Base-by-base conservation (phyloP, 352 stramenopile species). In the Globisporangium spinosum region DNA sequence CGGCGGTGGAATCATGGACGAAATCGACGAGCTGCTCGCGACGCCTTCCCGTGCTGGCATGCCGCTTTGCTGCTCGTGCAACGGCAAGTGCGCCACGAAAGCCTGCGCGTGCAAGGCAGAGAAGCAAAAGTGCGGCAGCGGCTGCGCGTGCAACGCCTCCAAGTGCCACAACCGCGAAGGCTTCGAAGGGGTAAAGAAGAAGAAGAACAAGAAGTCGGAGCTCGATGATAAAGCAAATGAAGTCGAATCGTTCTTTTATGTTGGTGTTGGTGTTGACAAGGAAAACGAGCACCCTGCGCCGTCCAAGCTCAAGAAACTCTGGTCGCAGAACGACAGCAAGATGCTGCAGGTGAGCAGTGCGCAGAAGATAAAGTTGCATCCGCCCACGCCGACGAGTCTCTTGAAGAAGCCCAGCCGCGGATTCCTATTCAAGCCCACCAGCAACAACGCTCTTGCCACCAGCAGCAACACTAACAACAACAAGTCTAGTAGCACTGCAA, bases 61-160 rank as follows among this genome's bases (percentile, higher is more conserved):
- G 25, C 77, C 51, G 23, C 64, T 76, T 15, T 91, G 83, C 40
- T 93, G 85, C 47, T 78, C 72, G 8, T 93, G 87, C 62, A 79
- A 81, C 23, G 80, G 83, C n/a, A 94, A 91, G 65, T 93, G 85
- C 47, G 83, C 78, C 20, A 93, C 82, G 15, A 90, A 89, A 51
- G 78, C 69, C 13, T 94, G 87, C 58, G 80, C 73, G 3, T 93
- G 85, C 64, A 82, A 85, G 47, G 78, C 80, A 0, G 72, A 78
- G 32, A 78, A 73, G 49, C 70, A 72, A 32, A 53, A 62, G 4
- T 93, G 85, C 58, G 73, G 78, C 15, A 60, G 54, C 22, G 68
- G 78, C 27, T 94, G 85, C 62, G 82, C 65, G 29, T 93, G 85
- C 73, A 83, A 83, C 38, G 74, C 70, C 35, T 56, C 60, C 1